These are phyloP conservation scores for Schizothecium vesticola DNA, from an alignment of 495 filamentous ascomycete species.

Conservation along the genomic window DNA sequence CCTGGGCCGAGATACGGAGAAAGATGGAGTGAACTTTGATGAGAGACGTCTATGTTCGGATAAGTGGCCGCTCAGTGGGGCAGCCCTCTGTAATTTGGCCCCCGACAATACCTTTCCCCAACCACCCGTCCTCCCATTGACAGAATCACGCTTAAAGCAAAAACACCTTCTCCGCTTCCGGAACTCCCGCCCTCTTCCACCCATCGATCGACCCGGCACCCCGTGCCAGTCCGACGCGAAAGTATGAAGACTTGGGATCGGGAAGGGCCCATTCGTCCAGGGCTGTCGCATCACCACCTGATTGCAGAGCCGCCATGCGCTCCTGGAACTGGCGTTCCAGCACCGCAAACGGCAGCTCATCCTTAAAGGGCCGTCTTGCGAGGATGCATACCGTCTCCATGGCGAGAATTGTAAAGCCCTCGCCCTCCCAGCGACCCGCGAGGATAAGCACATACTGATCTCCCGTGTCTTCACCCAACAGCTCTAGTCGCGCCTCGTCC, in stretches of 20 bases:
- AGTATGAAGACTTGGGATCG: not conserved
- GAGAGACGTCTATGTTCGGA: no score
- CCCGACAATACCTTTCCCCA: no score
- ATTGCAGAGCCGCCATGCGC: not conserved
- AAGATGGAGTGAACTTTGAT: no score
- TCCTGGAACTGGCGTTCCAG: not conserved
- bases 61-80: no score
- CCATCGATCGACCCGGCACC: not conserved
- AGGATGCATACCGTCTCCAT: conserved; percentile 3
- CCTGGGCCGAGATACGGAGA: no score
- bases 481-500: not conserved
- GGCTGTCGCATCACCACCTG: not conserved
- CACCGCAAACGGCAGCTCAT: not conserved
- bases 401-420: not conserved
- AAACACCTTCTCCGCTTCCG: not conserved
- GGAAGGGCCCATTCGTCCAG: not conserved
- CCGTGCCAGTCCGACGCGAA: not conserved
- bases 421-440: not conserved
- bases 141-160: no score
- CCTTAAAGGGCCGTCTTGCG: not conserved
- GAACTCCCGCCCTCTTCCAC: not conserved
- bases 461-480: not conserved
- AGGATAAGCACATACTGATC: not conserved
- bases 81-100: no score
- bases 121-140: no score